These are phyloP conservation scores for Nectriaceae sp. DNA, from an alignment of 2,329 filamentous ascomycete species.

Conservation along the genomic window DNA sequence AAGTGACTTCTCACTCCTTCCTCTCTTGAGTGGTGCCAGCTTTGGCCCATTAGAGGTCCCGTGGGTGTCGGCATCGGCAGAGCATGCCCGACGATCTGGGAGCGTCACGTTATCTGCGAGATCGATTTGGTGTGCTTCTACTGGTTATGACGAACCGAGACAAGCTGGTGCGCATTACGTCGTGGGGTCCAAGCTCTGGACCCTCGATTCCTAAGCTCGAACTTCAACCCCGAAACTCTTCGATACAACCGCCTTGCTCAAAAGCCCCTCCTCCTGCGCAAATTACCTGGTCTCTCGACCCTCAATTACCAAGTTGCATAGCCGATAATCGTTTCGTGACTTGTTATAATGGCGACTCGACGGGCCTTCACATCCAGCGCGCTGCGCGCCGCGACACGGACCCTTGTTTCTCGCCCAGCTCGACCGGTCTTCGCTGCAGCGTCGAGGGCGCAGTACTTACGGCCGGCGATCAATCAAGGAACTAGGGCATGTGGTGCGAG, in stretches of 20 bases:
- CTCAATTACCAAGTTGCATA: not conserved
- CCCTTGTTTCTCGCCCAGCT: conserved; percentile 5
- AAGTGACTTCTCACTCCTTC: not conserved
- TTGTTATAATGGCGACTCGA: conserved; percentile 20
- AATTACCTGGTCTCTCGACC: not conserved
- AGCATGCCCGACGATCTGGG: not conserved
- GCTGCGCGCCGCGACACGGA: conserved; percentile 14
- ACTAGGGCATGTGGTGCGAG: not conserved
- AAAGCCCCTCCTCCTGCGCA: not conserved
- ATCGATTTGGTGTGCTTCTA: not conserved
- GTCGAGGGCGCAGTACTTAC: conserved; percentile 1
- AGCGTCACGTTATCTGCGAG: not conserved
- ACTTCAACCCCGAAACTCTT: not conserved
- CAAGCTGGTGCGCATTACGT: not conserved
- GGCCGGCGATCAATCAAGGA: not conserved
- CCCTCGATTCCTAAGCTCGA: not conserved
- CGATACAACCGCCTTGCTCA: too few relatives aligned
- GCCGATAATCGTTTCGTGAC: not conserved
- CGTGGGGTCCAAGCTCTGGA: not conserved
- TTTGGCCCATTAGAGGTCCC: not conserved
- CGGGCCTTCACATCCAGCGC: conserved; percentile 17
- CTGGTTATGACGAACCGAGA: not conserved
- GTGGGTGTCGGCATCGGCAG: not conserved
- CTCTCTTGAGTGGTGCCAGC: not conserved
- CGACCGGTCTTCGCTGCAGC: conserved; percentile 10